Percentiles rank a stretch among this genome's conserved stretches.
phyloP scores from a whole-genome alignment of 805 yeast species.

The Kuraishia ogatae region DNA sequence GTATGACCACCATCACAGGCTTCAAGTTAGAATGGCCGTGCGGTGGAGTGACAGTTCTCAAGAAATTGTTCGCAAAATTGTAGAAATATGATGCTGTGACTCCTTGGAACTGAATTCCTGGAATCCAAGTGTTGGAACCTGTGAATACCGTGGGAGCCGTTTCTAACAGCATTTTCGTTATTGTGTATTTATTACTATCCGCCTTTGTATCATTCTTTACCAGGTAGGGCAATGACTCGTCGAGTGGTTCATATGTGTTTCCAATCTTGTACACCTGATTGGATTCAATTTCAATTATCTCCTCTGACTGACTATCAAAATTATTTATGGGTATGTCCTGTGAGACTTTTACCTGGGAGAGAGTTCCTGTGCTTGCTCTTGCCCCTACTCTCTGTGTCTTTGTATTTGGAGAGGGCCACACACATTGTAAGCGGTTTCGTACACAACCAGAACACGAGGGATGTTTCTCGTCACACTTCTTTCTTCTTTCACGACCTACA shows the following conservation, averaged over 20 bases:
- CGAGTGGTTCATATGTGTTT: not conserved
- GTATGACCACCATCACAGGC: not conserved
- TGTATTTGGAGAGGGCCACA: not conserved
- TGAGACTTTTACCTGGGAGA: not conserved
- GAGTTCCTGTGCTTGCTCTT: not conserved
- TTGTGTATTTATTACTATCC: not conserved
- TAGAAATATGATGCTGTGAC: not conserved
- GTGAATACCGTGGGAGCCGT: not conserved
- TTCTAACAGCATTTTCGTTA: not conserved
- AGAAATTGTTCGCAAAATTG: not conserved
- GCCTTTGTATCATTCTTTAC: not conserved
- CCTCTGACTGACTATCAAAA: not conserved
- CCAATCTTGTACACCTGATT: not conserved
- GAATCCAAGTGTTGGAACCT: not conserved
- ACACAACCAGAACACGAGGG: not conserved
- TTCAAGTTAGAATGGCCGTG: not conserved
- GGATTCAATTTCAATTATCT: not conserved
- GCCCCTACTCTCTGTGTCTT: not conserved
- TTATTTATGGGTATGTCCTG: not conserved
- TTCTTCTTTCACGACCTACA: not conserved
- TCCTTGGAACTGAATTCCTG: not conserved
- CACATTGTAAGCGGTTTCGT: not conserved
- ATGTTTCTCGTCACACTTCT: not conserved
- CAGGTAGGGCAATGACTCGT: not conserved
- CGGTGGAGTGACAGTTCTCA: not conserved